Evolutionary conservation across 225 moss, liverwort and hornwort genomes (phyloP), one percentile per base, ranked within the genome.

Genomic region (Sphagnum tenellum): DNA sequence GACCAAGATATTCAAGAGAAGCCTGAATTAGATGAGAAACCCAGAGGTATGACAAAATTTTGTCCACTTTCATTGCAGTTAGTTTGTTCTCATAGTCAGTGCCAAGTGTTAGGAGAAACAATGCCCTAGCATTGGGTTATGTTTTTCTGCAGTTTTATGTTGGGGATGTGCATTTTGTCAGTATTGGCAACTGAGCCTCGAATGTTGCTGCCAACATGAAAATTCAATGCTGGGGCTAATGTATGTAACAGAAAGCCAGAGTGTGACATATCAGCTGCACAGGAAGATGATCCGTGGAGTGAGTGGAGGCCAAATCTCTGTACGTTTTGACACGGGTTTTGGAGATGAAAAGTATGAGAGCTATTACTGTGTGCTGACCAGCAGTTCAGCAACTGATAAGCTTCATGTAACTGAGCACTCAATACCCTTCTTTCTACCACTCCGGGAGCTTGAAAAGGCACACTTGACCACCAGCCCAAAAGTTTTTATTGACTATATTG

Each of bases 381-480:
- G 80, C 77, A 84, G 71, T 75, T 75, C 81, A 11, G 63, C 85
- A 5, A 11, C 77, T 13, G 86, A 86, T 50, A 86, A 81, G 60
- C 62, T 91, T 58, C 74, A 81, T 60, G 81, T 91, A 46, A 70
- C 68, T 65, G 84, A 84, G 66, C 88, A 91, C 55, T 78, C 91
- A 45, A 82, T 89, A 44, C 91, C 91, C 49, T 91, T 89, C 72
- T 91, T 89, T 66, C 76, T 91, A 12, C 88, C 89, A 9, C 74
- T 91, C 3, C 81, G 86, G 67, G 91, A 91, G 76, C 77, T 86
- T 57, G 91, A 91, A 68, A 91, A 87, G 74, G 81, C 84, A 62
- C 81, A 86, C 67, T 69, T 91, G 57, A 78, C 77, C 9, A 71
- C 68, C 54, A 91, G 86, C 70, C 82, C 84, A 66, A 86, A 80